Evolutionary conservation across 805 yeast species (phyloP).

Genomic region (Wickerhamiella qilinensis): DNA sequence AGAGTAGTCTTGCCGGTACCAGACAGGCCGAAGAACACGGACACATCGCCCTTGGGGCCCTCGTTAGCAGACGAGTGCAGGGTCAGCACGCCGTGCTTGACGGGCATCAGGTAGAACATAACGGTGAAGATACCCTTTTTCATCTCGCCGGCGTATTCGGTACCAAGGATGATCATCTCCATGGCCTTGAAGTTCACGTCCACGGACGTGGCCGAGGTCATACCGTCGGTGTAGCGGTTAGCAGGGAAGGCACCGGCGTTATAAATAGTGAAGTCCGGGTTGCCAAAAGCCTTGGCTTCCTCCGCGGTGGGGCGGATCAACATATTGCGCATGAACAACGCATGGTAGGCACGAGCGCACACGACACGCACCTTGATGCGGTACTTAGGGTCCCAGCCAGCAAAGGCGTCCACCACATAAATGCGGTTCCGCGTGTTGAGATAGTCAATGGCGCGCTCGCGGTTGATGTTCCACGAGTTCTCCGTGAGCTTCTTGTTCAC

Average conservation of each 20-base stretch:
- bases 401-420: slow-evolving; percentile 89
- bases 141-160: slow-evolving; percentile 99
- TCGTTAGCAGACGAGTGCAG: slow-evolving; percentile 92
- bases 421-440: slow-evolving; percentile 88
- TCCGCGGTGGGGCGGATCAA: slow-evolving; percentile 85
- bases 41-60: slow-evolving; percentile 74
- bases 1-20: slow-evolving; percentile 98
- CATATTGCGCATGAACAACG: slow-evolving; percentile 96
- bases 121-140: slow-evolving; percentile 98
- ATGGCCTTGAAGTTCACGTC: slow-evolving; percentile 91
- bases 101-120: slow-evolving; percentile 97
- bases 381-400: slow-evolving; percentile 99
- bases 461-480: slow-evolving; percentile 86
- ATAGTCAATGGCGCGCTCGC: slow-evolving; percentile 93
- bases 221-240: slow-evolving; percentile 86
- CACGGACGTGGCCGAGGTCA: slow-evolving; percentile 91
- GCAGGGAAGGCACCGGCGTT: slow-evolving; percentile 99
- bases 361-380: slow-evolving; percentile 89
- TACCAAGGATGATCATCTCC: slow-evolving; percentile 98
- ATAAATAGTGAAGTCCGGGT: slow-evolving; percentile 96
- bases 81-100: slow-evolving; percentile 77
- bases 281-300: slow-evolving; percentile 79
- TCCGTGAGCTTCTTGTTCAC: slow-evolving; percentile 91
- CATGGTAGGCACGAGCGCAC: slow-evolving; percentile 98
- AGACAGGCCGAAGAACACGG: slow-evolving; percentile 88